Conservation (phyloP, 75 land plant species). For the Cryptomeria japonica region DNA sequence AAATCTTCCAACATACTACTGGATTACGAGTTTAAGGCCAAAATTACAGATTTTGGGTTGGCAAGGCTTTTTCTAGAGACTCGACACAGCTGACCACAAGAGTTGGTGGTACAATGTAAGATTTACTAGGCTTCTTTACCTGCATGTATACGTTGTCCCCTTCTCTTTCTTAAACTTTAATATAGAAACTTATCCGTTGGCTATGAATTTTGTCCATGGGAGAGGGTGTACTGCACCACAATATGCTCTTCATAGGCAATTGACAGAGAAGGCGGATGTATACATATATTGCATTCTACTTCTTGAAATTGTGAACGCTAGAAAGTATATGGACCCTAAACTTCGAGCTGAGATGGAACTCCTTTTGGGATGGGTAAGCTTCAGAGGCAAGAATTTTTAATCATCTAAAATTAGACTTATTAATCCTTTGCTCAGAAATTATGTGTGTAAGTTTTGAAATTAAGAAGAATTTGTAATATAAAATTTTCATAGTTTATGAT, state of each 20-base stretch:
- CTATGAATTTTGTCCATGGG: not conserved
- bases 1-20: too few relatives aligned
- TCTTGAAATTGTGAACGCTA: conserved; percentile 27
- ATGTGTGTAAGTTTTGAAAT: too few relatives aligned
- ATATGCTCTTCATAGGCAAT: conserved; percentile 4
- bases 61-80: conserved; percentile 38
- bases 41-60: conserved; percentile 43
- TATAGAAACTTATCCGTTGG: not conserved
- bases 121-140: not conserved
- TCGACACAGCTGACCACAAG: conserved; percentile 34
- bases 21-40: too few relatives aligned
- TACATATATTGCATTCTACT: conserved; percentile 27
- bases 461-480: too few relatives aligned
- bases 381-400: too few relatives aligned
- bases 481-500: too few relatives aligned
- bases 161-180: not conserved
- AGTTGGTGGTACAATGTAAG: conserved; percentile 32
- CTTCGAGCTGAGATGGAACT: not conserved
- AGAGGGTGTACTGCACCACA: conserved; percentile 20
- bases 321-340: conserved; percentile 5
- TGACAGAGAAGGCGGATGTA: conserved; percentile 30
- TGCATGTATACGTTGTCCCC: too few relatives aligned
- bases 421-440: too few relatives aligned
- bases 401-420: too few relatives aligned
- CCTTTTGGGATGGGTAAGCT: not conserved